Conservation (phyloP, 805 yeast species). For the Saccharomyces kudriavzevii region DNA sequence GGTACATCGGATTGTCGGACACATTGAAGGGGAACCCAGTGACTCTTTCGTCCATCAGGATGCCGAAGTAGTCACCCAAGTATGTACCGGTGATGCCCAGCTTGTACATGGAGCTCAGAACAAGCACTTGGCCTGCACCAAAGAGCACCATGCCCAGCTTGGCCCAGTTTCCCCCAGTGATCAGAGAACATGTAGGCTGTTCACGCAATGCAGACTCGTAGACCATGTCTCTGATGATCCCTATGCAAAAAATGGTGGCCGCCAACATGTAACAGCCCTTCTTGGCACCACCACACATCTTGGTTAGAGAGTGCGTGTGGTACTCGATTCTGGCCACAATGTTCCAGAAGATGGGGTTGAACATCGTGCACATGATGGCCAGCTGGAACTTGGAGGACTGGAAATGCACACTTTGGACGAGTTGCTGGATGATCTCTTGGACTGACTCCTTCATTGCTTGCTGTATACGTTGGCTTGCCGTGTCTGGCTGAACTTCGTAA, state of each 20-base stretch:
- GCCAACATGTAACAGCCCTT: slow-evolving; percentile 85
- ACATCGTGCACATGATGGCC: slow-evolving; percentile 62
- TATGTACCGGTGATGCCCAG: slow-evolving; percentile 95
- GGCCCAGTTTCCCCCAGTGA: slow-evolving; percentile 35
- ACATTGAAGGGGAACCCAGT: slow-evolving; percentile 90
- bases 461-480: background rate
- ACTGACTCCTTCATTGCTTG: background rate
- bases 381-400: slow-evolving; percentile 24
- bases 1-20: slow-evolving; percentile 92
- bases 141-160: slow-evolving; percentile 50
- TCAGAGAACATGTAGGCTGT: slow-evolving; percentile 61
- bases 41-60: slow-evolving; percentile 83
- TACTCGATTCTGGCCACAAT: slow-evolving; percentile 83
- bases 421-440: slow-evolving; percentile 3
- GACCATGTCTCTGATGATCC: slow-evolving; percentile 70
- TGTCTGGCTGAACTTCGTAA: background rate
- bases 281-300: slow-evolving; percentile 57
- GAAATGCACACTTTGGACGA: slow-evolving; percentile 13
- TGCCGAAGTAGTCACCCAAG: slow-evolving; percentile 94
- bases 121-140: slow-evolving; percentile 70
- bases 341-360: slow-evolving; percentile 96
- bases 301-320: slow-evolving; percentile 67
- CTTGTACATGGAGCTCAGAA: slow-evolving; percentile 78
- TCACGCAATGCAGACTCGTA: slow-evolving; percentile 61
- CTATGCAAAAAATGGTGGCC: slow-evolving; percentile 71